Conservation (phyloP, 192 early-diverging fungal species). For the Chytriomyces sp. region DNA sequence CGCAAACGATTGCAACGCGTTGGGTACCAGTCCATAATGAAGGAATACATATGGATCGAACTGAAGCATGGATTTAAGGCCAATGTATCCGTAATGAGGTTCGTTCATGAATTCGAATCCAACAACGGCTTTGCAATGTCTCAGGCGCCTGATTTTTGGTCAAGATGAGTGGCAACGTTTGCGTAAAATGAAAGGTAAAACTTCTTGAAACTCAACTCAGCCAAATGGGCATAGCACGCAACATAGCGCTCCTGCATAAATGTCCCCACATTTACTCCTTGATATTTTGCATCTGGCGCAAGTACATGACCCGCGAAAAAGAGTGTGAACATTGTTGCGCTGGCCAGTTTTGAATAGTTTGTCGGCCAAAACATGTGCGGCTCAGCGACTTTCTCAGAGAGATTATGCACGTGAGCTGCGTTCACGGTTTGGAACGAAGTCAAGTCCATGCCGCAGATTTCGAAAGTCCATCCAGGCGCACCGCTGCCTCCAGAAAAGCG, state of each 20-base stretch:
- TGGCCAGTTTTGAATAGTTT: conserved; percentile 85
- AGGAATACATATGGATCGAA: conserved; percentile 72
- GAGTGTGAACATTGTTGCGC: conserved; percentile 83
- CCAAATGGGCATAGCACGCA: conserved; percentile 72
- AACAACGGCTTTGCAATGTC: conserved; percentile 66
- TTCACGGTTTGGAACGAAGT: conserved; percentile 75
- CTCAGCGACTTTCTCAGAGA: conserved; percentile 42
- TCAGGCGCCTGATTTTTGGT: conserved; percentile 56
- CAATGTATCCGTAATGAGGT: conserved; percentile 78
- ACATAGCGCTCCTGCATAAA: conserved; percentile 72
- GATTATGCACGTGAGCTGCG: conserved; percentile 80
- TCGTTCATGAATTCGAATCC: conserved; percentile 87
- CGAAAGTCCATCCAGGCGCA: conserved; percentile 86
- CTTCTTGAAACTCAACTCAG: conserved; percentile 47
- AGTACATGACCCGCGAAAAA: conserved; percentile 78
- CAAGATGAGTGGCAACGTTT: background rate
- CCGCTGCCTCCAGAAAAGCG: conserved; percentile 80
- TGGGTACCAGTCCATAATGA: conserved; percentile 73
- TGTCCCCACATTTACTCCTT: conserved; percentile 69
- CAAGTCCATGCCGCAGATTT: conserved; percentile 76
- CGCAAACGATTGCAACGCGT: conserved; percentile 77
- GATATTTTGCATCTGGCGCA: conserved; percentile 68
- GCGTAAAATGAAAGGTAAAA: background rate
- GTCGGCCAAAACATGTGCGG: conserved; percentile 80
- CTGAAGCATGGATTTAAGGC: conserved; percentile 57